phyloP scores from a whole-genome alignment of 345 rosid species.

The Syzygium oleosum region DNA sequence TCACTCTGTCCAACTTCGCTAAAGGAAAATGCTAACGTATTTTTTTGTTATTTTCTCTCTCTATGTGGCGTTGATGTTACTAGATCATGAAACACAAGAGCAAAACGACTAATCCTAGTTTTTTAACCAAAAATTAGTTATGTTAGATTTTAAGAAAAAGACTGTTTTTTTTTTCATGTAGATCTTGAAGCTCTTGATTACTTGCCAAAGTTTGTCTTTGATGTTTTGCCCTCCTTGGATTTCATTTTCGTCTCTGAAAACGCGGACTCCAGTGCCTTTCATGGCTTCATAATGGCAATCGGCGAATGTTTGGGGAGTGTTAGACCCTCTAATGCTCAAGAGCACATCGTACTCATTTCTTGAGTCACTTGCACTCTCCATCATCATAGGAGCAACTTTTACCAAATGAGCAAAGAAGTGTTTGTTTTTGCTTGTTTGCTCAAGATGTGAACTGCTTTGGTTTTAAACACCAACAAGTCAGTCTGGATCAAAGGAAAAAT shows the following conservation, averaged over 20 bases:
- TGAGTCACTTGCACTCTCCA: not conserved
- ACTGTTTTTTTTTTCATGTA: not conserved
- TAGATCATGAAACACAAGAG: too few species aligned
- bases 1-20: too few species aligned
- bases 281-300: not conserved
- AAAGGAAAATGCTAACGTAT: too few species aligned
- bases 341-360: not conserved
- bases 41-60: too few species aligned
- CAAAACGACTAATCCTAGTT: too few species aligned
- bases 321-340: not conserved
- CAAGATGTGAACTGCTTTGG: not conserved
- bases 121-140: too few species aligned
- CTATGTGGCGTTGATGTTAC: too few species aligned
- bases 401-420: not conserved
- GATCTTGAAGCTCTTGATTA: not conserved
- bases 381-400: not conserved
- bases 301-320: not conserved
- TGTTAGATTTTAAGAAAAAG: too few species aligned
- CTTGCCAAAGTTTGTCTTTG: not conserved
- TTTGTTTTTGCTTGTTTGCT: not conserved
- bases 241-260: not conserved
- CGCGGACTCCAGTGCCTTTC: not conserved
- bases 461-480: not conserved
- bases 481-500: not conserved
- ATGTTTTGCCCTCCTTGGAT: not conserved